Percentiles rank a stretch among this genome's conserved stretches.
Evolutionary conservation across 768 basidiomycete genomes (phyloP).

Genomic region (Punctularia strigosozonata): DNA sequence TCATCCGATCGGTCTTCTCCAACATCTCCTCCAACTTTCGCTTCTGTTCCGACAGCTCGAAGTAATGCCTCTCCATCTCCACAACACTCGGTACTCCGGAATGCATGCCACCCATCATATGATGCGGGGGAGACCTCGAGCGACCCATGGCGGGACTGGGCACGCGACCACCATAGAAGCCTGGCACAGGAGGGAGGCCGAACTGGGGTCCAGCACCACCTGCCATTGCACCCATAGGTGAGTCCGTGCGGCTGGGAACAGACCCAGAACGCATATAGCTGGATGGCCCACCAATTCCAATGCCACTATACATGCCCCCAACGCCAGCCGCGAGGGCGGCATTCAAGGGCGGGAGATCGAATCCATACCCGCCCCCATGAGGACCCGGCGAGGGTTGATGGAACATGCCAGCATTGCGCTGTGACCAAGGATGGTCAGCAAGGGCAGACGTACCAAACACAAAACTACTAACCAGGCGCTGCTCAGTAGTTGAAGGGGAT

Average conservation of each 20-base stretch:
- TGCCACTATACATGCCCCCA: slow-evolving; percentile 25
- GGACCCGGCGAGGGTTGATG: slow-evolving; percentile 16
- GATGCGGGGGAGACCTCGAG: slow-evolving; percentile 5
- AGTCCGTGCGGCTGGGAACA: slow-evolving; percentile 64
- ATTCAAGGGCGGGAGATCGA: slow-evolving; percentile 52
- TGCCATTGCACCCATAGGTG: slow-evolving; percentile 28
- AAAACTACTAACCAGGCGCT: no score
- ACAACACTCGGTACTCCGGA: slow-evolving; percentile 30
- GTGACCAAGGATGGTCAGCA: no score
- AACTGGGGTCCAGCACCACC: no score
- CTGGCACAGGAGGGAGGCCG: slow-evolving; percentile 24
- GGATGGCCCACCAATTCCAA: slow-evolving; percentile 13
- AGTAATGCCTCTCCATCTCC: slow-evolving; percentile 67
- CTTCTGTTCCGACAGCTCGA: slow-evolving; percentile 50
- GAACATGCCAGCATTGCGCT: no score
- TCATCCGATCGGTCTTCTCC: slow-evolving; percentile 61
- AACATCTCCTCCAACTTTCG: slow-evolving; percentile 62
- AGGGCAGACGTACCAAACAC: no score
- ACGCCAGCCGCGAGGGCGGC: slow-evolving; percentile 22
- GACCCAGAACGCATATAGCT: slow-evolving; percentile 20
- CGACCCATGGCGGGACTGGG: slow-evolving; percentile 3
- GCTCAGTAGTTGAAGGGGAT: no score
- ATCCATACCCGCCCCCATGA: slow-evolving; percentile 29
- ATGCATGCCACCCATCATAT: slow-evolving; percentile 5
- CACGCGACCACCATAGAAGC: no score